Evolutionary conservation across 306 rosid species (phyloP).

Genomic region (Echinosophora koreensis): DNA sequence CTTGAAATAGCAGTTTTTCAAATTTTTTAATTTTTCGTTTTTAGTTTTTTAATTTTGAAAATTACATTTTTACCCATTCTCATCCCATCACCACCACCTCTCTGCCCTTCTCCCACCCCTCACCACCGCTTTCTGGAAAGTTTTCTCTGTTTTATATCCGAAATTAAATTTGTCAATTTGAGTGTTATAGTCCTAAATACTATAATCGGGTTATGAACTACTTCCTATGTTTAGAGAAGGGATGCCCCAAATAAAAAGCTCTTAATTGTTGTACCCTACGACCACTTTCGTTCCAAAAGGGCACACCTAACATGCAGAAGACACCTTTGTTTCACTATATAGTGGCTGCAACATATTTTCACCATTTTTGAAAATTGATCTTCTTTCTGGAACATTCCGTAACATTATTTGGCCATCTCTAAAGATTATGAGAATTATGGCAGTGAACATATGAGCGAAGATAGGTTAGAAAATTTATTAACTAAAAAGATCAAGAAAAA

Average conservation of each 20-base stretch:
- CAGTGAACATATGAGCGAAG: slow-evolving; percentile 42
- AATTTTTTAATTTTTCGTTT: too few species aligned
- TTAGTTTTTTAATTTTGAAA: too few species aligned
- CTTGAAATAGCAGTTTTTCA: too few species aligned
- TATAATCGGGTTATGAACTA: slow-evolving; percentile 49
- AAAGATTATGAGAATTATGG: slow-evolving; percentile 76
- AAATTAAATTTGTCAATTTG: slow-evolving; percentile 79
- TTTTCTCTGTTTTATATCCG: slow-evolving; percentile 81
- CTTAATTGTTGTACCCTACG: slow-evolving; percentile 90
- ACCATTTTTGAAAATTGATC: slow-evolving; percentile 65
- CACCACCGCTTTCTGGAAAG: too few species aligned
- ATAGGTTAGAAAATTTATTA: not conserved
- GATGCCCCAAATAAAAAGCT: slow-evolving; percentile 80
- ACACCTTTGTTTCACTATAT: slow-evolving; percentile 71
- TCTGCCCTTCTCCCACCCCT: too few species aligned
- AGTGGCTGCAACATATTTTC: slow-evolving; percentile 59
- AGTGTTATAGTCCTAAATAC: slow-evolving; percentile 55
- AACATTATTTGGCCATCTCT: slow-evolving; percentile 68
- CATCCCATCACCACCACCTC: too few species aligned
- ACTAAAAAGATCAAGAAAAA: slow-evolving; percentile 21
- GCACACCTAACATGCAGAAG: slow-evolving; percentile 92
- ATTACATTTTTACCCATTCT: too few species aligned
- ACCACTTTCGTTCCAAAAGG: slow-evolving; percentile 82
- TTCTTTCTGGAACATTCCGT: slow-evolving; percentile 82
- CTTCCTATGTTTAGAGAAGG: slow-evolving; percentile 53